Evolutionary conservation across 768 basidiomycete genomes (phyloP), one percentile per base, ranked within the genome.

Genomic region (Baorangia bicolor): DNA sequence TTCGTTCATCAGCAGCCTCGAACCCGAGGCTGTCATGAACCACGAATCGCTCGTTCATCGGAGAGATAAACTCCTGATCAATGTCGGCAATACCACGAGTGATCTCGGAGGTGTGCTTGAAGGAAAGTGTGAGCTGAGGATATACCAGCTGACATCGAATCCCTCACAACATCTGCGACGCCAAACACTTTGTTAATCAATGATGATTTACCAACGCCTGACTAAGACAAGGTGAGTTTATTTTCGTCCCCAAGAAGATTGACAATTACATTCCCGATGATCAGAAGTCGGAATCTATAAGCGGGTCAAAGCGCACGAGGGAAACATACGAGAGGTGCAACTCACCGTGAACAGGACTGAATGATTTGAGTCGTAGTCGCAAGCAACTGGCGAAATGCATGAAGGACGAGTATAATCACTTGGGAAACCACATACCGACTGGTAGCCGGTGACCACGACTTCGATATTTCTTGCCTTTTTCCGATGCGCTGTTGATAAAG

Each of bases 1-100:
- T 52, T 14, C 2, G 2, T 38, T 44, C 33, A 23, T 63, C 61
- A 9, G 20, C 62, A 20, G 57, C 42, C 31, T 64, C 61, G 16
- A 61, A 61, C 2, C 61, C 60, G 5, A 63, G 56, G 40, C 61
- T 62, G 8, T 62, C 61, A 12, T 63, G 61, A 21, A 64, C 46
- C 16, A 63, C 61, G 14, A 63, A 51, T 46, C 57, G 53, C 6
- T 49, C 27, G 35, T 63, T 63, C 25, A n/a, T 42, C 11, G 49
- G 27, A n/a, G 61, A 64, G 16, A 31, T 5, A 38, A 64, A 62
- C 39, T 64, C 61, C 6, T 4, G 37, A 9, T 60, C 35, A n/a
- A 63, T 64, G 12, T 64, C 5, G 20, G 58, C 51, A 16, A 0
- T 8, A 14, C 63, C 58, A 21, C 62, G 62, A 20, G 0, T 3